phyloP scores from a whole-genome alignment of 305 asterid genomes.

The Nicotiana rustica region DNA sequence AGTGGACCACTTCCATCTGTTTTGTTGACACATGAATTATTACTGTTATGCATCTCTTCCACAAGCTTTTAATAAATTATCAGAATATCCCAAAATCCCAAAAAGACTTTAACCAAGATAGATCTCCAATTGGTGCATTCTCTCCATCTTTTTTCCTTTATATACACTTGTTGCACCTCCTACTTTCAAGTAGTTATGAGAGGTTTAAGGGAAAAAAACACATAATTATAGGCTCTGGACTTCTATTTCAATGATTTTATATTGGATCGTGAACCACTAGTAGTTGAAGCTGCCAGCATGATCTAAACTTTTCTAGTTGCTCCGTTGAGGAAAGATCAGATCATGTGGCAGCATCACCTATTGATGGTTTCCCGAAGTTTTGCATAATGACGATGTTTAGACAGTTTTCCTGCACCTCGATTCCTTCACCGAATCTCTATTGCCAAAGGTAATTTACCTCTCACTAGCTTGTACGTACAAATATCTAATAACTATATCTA shows the following conservation, averaged over 20 bases:
- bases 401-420: no score
- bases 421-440: no score
- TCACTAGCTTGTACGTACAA: no score
- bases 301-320: constrained; percentile 59
- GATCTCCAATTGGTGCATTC: not conserved
- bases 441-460: no score
- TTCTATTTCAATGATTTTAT: not conserved
- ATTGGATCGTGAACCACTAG: constrained; percentile 38
- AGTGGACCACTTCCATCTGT: constrained; percentile 32
- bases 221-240: no score
- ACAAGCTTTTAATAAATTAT: constrained; percentile 35
- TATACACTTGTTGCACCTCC: not conserved
- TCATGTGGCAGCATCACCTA: constrained; percentile 72
- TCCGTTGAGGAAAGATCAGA: constrained; percentile 52
- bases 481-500: no score
- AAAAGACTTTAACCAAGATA: not conserved
- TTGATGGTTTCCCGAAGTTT: constrained; percentile 47
- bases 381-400: no score
- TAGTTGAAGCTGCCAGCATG: constrained; percentile 99
- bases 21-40: not conserved
- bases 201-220: no score
- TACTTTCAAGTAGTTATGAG: not conserved
- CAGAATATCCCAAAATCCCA: not conserved
- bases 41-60: not conserved
- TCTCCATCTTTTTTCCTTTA: not conserved